Evolutionary conservation across 2,329 filamentous ascomycete genomes (phyloP).

Genomic region (Botrytis aclada): DNA sequence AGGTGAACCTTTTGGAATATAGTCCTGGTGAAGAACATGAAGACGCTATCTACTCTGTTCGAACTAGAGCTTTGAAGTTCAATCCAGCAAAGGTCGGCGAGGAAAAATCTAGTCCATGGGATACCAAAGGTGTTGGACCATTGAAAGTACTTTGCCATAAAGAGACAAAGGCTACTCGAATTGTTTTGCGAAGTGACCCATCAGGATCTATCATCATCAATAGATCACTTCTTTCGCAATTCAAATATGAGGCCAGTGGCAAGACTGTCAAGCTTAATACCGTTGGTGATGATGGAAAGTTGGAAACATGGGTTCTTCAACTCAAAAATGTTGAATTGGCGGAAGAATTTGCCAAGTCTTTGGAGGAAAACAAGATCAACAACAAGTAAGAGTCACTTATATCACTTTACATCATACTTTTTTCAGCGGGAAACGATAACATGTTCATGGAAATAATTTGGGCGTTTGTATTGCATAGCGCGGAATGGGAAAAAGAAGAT

Average conservation of each 20-base stretch:
- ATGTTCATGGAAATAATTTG: constrained; percentile 8
- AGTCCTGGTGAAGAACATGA: constrained; percentile 72
- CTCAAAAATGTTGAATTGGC: constrained; percentile 58
- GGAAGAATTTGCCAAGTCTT: constrained; percentile 43
- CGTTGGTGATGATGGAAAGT: constrained; percentile 54
- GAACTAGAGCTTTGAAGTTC: constrained; percentile 67
- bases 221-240: constrained; percentile 57
- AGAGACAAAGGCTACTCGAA: constrained; percentile 60
- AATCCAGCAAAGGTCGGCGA: constrained; percentile 46
- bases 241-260: constrained; percentile 58
- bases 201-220: constrained; percentile 73
- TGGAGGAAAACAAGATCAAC: constrained; percentile 20
- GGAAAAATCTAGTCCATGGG: constrained; percentile 58
- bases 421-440: constrained; percentile 1
- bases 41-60: constrained; percentile 64
- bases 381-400: neutral
- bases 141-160: constrained; percentile 73
- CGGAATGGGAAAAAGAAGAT: constrained; percentile 7
- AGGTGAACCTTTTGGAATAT: constrained; percentile 66
- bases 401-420: constrained; percentile 1
- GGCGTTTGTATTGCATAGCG: constrained; percentile 12
- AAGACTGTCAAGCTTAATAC: constrained; percentile 61
- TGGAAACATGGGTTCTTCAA: constrained; percentile 70
- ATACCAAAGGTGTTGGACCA: constrained; percentile 66
- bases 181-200: constrained; percentile 73